These are phyloP conservation scores for Selaginella moellendorffii DNA, from an alignment of 75 land plant species.

Conservation along the genomic window DNA sequence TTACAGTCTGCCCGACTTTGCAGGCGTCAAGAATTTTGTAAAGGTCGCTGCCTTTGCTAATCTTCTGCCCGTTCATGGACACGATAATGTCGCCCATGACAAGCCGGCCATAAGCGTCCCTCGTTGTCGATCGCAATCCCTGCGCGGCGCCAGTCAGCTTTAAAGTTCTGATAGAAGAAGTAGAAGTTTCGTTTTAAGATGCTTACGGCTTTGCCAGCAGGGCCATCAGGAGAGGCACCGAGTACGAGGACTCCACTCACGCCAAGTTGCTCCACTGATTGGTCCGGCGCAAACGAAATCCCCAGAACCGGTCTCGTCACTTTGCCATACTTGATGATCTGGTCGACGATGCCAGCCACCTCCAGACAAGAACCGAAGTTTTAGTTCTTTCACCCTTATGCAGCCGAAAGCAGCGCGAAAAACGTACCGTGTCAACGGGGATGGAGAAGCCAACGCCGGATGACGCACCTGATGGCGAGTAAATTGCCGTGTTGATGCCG, in stretches of 20 bases:
- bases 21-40: conserved; percentile 92
- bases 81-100: conserved; percentile 90
- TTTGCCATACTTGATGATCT: conserved; percentile 79
- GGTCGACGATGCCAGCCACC: conserved; percentile 97
- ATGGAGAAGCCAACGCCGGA: conserved; percentile 99
- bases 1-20: conserved; percentile 91
- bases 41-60: conserved; percentile 80
- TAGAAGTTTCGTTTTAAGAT: too few species aligned
- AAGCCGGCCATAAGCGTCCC: conserved; percentile 88
- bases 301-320: conserved; percentile 95
- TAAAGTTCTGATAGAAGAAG: too few species aligned
- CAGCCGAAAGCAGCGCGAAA: too few species aligned
- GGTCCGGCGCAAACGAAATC: conserved; percentile 98
- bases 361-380: too few species aligned
- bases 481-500: conserved; percentile 97
- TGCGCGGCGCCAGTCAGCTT: too few species aligned
- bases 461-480: conserved; percentile 97
- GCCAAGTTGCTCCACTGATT: conserved; percentile 94
- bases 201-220: conserved; percentile 98
- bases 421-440: conserved; percentile 93
- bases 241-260: conserved; percentile 96
- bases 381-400: too few species aligned
- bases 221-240: conserved; percentile 89
- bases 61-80: conserved; percentile 83
- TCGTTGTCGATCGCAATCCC: conserved; percentile 82